Evolutionary conservation across 371 early-diverging fungal species (phyloP).

Genomic region (Umbelopsis sp.): DNA sequence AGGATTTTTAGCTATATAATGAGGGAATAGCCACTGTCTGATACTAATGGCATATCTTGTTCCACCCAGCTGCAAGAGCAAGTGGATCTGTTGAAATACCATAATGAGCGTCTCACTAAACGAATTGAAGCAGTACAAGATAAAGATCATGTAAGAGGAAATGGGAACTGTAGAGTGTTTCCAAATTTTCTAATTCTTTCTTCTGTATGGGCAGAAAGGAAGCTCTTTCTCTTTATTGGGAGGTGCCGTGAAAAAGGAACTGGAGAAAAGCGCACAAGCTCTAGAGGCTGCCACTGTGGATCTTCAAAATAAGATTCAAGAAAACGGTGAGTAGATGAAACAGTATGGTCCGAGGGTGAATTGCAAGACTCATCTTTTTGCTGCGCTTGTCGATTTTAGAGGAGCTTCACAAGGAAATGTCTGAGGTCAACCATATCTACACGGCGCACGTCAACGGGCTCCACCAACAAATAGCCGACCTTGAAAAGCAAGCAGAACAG

Average conservation of each 20-base stretch:
- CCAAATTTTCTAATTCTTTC: neutral
- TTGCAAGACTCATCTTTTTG: neutral
- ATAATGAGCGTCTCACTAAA: conserved; percentile 68
- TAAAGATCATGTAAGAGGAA: conserved; percentile 42
- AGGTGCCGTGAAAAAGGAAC: conserved; percentile 64
- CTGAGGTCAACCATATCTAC: conserved; percentile 56
- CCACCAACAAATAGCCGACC: conserved; percentile 53
- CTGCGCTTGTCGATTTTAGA: conserved; percentile 33
- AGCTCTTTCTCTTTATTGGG: conserved; percentile 55
- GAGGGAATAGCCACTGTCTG: too few relatives aligned
- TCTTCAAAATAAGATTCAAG: conserved; percentile 60
- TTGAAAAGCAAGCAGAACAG: conserved; percentile 60
- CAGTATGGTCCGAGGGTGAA: too few relatives aligned
- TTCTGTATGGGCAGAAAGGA: conserved; percentile 38
- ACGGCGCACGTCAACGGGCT: conserved; percentile 55
- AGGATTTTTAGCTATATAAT: neutral
- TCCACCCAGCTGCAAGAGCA: conserved; percentile 53
- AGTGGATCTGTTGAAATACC: conserved; percentile 64
- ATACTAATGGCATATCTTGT: too few relatives aligned
- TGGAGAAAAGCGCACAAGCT: conserved; percentile 58
- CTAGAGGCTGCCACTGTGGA: conserved; percentile 59
- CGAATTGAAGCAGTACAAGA: conserved; percentile 68
- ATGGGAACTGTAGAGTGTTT: too few relatives aligned
- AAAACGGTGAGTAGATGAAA: conserved; percentile 49
- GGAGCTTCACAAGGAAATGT: conserved; percentile 52